Evolutionary conservation across 73 alveolate species (phyloP), one percentile per base, ranked within the genome.

Genomic region (Tetrahymena elliotti): DNA sequence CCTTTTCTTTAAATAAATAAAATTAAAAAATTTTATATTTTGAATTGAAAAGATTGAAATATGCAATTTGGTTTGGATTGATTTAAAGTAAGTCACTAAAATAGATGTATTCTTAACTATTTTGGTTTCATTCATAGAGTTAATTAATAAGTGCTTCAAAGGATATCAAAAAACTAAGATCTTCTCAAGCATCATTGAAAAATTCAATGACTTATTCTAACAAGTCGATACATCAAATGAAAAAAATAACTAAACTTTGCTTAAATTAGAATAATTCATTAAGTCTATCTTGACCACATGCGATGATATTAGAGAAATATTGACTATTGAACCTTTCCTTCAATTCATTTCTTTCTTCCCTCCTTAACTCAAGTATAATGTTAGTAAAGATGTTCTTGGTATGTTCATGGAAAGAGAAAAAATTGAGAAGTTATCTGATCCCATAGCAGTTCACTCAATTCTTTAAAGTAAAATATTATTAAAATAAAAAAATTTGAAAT

Each of bases 281-380:
- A 41, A 84, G 16, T 84, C 83, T 16, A 88, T 97, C 13, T 94
- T 97, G 96, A 94, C 94, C 84, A 96, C 98, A 10, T 98, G 98
- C 82, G 94, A 97, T 84, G 97, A 97, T 93, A 95, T 97, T 93
- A 95, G 98, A 33, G 99, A 97, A 83, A 92, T 97, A 18, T 94
- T 97, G 1, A 97, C 98, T 11, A 93, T 97, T 39, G 99, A 98
- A 84, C 98, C 98, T 93, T 98, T 98, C 95, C 95, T 98, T 68
- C 94, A 98, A 27, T 97, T 98, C 93, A 97, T 98, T 53, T 97
- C 98, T 93, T 98, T 97, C 97, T 98, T 98, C 98, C 98, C 98
- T 13, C 97, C 97, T 2, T 97, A 98, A 53, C 97, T 98, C 97
- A 98, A 98, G 94, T 97, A 96, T 95, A 97, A 97, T 93, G 98